Base-by-base conservation (phyloP, 192 early-diverging fungal species). In the Gaertneriomyces semiglobifer region DNA sequence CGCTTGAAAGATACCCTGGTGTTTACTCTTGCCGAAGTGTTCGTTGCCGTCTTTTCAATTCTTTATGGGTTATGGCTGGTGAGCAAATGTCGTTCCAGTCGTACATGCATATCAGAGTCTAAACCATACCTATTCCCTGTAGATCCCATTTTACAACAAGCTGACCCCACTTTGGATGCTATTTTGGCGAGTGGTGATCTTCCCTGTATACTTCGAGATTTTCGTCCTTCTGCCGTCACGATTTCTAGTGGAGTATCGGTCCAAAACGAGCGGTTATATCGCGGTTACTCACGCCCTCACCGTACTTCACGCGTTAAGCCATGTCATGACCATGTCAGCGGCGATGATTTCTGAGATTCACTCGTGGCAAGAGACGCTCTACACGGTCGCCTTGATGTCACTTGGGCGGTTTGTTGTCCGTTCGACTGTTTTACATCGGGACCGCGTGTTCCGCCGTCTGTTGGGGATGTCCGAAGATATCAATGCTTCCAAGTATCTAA, bases 1-100 rank as follows among this genome's bases (percentile, higher is more conserved):
- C 50, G 50, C 6, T 52, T 52, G n/a, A 52, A 52, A 52, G 50
- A 52, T 5, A 20, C n/a, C 20, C 5, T 52, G 3, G n/a, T 52
- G n/a, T 52, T 52, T 6, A 52, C 50, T n/a, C n/a, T 52, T 52
- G 50, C 50, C n/a, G 50, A 52, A 20, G n/a, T 52, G n/a, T 18
- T 52, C 3, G 50, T 52, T 52, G 50, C 50, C 6, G 50, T 52
- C 20, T 4, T 20, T 5, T 52, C 50, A 5, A 5, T 52, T 5
- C n/a, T 52, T 52, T 52, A 52, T 6, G 50, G 50, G 20, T 20
- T 52, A 6, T 52, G 50, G 50, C n/a, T 52, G 50, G 20, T 33
- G 2, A 33, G 25, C 25, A 2, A 33, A 33, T 33, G 25, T 33
- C 25, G 25, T 33, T n/a, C n/a, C 2, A 33, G 25, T 33, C 25